Evolutionary conservation across 495 filamentous ascomycete genomes (phyloP).

Genomic region (Alectoria sarmentosa): DNA sequence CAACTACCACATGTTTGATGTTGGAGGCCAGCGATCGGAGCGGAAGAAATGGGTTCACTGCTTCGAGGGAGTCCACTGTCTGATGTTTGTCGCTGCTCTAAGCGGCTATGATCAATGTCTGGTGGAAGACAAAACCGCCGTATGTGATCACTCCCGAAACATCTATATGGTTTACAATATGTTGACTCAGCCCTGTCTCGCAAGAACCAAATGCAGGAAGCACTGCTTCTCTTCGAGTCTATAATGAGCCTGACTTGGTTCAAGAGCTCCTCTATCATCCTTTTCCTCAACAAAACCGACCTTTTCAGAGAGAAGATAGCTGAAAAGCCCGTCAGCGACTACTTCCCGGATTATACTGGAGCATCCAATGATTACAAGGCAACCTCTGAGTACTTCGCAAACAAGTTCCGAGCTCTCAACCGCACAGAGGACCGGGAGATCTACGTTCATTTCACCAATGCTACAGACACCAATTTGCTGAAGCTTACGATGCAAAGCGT

Average conservation of each 20-base stretch:
- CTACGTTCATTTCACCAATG: constrained; percentile 90
- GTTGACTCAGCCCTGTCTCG: not conserved
- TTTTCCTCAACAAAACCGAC: constrained; percentile 99
- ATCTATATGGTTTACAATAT: not conserved
- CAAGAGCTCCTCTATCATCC: constrained; percentile 87
- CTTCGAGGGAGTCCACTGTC: constrained; percentile 91
- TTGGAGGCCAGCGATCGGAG: constrained; percentile 93
- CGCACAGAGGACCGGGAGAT: constrained; percentile 80
- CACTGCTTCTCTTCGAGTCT: constrained; percentile 94
- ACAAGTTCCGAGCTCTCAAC: constrained; percentile 83
- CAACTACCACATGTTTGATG: constrained; percentile 98
- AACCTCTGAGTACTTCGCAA: constrained; percentile 78
- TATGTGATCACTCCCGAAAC: constrained; percentile 41
- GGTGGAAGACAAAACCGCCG: constrained; percentile 94
- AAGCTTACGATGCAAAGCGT: constrained; percentile 97
- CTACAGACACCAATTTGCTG: constrained; percentile 88
- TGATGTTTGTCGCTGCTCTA: constrained; percentile 92
- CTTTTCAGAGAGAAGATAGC: constrained; percentile 87
- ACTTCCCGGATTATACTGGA: constrained; percentile 88
- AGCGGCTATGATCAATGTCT: constrained; percentile 96
- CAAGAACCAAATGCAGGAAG: constrained; percentile 99
- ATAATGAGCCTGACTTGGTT: constrained; percentile 98
- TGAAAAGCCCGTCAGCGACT: constrained; percentile 72
- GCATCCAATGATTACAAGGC: constrained; percentile 47
- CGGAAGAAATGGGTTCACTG: constrained; percentile 99